phyloP scores from a whole-genome alignment of 2,329 filamentous ascomycete genomes.

The Sporothrix brasiliensis region DNA sequence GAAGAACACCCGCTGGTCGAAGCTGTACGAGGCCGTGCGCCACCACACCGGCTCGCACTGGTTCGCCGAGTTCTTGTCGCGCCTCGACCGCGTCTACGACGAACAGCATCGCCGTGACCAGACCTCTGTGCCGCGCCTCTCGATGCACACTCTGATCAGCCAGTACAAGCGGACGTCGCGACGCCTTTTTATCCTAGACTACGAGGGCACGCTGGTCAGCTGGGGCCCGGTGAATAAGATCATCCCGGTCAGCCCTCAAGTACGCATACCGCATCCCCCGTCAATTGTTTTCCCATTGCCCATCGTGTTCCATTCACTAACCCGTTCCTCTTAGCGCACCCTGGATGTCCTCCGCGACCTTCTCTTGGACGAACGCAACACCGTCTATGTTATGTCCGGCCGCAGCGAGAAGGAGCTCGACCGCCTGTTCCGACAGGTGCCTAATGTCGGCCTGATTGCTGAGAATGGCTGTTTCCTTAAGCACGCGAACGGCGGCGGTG shows the following conservation, averaged over 20 bases:
- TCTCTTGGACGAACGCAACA: conserved; percentile 76
- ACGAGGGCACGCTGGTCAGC: conserved; percentile 87
- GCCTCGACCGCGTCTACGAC: conserved; percentile 74
- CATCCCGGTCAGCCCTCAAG: conserved; percentile 73
- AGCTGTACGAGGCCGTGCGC: conserved; percentile 72
- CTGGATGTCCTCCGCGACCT: conserved; percentile 82
- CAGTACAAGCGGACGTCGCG: conserved; percentile 68
- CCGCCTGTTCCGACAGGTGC: conserved; percentile 78
- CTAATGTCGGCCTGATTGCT: conserved; percentile 83
- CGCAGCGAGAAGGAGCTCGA: conserved; percentile 86
- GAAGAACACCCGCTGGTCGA: conserved; percentile 72
- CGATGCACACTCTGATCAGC: conserved; percentile 63
- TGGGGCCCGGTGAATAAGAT: conserved; percentile 84
- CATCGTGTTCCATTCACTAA: neutral
- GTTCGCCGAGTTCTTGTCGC: conserved; percentile 74
- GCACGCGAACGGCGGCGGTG: conserved; percentile 47
- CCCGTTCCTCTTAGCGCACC: conserved; percentile 60
- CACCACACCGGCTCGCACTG: conserved; percentile 84
- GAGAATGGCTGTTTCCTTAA: conserved; percentile 94
- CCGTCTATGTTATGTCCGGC: conserved; percentile 92
- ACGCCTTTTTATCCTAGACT: conserved; percentile 87
- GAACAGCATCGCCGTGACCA: conserved; percentile 85
- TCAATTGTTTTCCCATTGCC: neutral
- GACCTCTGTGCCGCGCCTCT: conserved; percentile 82
- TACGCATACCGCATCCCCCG: neutral